These are phyloP conservation scores for Pouteria glomerata DNA, from an alignment of 148 eudicot genomes.

Conservation along the genomic window DNA sequence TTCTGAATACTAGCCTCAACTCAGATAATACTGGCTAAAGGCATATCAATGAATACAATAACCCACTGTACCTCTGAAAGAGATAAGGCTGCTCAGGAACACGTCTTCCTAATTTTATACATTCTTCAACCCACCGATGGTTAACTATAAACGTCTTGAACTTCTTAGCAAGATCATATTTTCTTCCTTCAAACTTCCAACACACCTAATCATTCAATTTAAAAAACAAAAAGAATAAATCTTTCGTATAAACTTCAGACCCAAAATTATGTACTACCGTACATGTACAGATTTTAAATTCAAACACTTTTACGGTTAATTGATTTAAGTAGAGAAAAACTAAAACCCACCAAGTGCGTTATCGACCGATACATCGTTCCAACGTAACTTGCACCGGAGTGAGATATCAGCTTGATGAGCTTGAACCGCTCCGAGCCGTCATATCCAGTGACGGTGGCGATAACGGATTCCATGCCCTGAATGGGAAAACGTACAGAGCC, in stretches of 20 bases:
- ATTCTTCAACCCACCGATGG: slow-evolving; percentile 89
- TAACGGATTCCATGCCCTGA: slow-evolving; percentile 59
- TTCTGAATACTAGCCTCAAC: neutral
- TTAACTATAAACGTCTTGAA: slow-evolving; percentile 52
- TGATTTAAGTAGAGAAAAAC: neutral
- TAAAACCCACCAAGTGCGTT: slow-evolving; percentile 65
- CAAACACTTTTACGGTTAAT: neutral
- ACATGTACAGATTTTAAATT: neutral
- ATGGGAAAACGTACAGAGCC: slow-evolving; percentile 6
- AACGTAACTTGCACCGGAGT: slow-evolving; percentile 61
- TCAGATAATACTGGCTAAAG: too few species aligned
- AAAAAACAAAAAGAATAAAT: neutral
- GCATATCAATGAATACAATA: neutral
- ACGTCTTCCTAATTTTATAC: slow-evolving; percentile 58
- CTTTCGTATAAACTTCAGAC: neutral
- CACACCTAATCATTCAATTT: slow-evolving; percentile 50
- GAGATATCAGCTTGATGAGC: slow-evolving; percentile 56
- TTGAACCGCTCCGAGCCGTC: slow-evolving; percentile 61
- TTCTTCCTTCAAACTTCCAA: slow-evolving; percentile 75
- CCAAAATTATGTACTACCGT: neutral
- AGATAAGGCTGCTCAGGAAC: slow-evolving; percentile 60
- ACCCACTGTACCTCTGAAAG: slow-evolving; percentile 39
- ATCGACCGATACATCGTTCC: slow-evolving; percentile 55
- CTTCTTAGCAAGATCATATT: slow-evolving; percentile 64
- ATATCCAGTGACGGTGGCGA: slow-evolving; percentile 84